Percentiles rank a stretch among this genome's conserved stretches.
These are phyloP conservation scores for Diaporthe destruens DNA, from an alignment of 2,329 filamentous ascomycete species.

Conservation along the genomic window DNA sequence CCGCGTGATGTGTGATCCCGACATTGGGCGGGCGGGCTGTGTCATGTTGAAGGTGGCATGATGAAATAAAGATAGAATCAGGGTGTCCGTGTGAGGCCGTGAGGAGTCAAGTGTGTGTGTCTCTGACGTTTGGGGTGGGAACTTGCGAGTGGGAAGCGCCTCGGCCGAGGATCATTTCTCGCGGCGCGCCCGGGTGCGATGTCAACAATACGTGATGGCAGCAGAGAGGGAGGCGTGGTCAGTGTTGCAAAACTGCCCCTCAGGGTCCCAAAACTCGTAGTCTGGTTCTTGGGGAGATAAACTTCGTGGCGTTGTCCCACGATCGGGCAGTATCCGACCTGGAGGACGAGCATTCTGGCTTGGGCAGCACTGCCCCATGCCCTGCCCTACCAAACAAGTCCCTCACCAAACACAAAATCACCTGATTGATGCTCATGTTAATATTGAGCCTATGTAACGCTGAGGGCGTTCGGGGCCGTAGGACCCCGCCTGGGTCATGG, in stretches of 20 bases:
- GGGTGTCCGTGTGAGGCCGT: background rate
- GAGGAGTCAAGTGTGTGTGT: background rate
- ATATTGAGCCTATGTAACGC: constrained; percentile 18
- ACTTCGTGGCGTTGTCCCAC: constrained; percentile 10
- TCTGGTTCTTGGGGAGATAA: background rate
- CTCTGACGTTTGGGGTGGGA: background rate
- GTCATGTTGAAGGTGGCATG: background rate
- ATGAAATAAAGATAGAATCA: background rate
- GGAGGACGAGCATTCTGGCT: background rate
- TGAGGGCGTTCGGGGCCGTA: background rate
- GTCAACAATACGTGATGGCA: background rate
- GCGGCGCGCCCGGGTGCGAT: background rate
- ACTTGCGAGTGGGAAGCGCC: background rate
- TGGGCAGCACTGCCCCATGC: background rate
- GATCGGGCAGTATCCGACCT: background rate
- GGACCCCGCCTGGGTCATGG: background rate
- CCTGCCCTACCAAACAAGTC: background rate
- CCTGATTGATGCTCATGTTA: constrained; percentile 14
- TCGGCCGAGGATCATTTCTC: background rate
- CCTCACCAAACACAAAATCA: background rate
- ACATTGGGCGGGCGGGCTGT: too few species aligned
- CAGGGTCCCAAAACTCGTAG: background rate
- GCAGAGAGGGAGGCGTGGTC: background rate
- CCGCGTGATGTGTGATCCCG: too few species aligned
- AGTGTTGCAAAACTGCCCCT: background rate